These are phyloP conservation scores for Suhomyces kilbournensis DNA, from an alignment of 805 yeast species.

Conservation along the genomic window DNA sequence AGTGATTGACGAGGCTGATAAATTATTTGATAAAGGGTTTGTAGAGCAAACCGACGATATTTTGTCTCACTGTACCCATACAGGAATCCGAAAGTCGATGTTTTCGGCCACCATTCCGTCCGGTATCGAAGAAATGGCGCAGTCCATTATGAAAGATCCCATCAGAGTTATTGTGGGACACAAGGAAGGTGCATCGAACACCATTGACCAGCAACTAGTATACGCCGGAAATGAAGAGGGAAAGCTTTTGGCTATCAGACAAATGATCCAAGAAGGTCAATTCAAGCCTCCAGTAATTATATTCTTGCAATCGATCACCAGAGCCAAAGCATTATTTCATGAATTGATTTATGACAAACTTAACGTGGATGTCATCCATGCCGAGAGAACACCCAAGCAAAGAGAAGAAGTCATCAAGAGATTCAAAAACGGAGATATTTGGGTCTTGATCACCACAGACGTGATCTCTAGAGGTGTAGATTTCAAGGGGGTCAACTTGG, in stretches of 20 bases:
- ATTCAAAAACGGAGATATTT: conserved; percentile 84
- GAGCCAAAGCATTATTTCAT: conserved; percentile 94
- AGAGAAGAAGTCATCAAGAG: conserved; percentile 80
- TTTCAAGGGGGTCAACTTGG: conserved; percentile 91
- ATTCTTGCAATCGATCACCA: conserved; percentile 83
- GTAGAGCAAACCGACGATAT: conserved; percentile 89
- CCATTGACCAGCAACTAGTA: conserved; percentile 77
- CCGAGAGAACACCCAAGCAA: conserved; percentile 87
- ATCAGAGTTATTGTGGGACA: conserved; percentile 87
- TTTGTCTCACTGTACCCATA: conserved; percentile 53
- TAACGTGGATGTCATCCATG: conserved; percentile 93
- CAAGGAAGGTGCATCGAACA: conserved; percentile 85
- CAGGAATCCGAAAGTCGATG: conserved; percentile 64
- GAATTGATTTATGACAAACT: conserved; percentile 88
- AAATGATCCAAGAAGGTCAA: conserved; percentile 78
- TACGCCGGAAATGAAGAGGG: conserved; percentile 95
- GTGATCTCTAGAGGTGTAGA: conserved; percentile 96
- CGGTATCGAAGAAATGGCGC: conserved; percentile 84
- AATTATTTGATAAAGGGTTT: conserved; percentile 81
- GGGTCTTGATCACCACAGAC: conserved; percentile 97
- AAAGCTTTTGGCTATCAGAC: conserved; percentile 87
- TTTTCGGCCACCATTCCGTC: conserved; percentile 96
- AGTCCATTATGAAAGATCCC: conserved; percentile 79
- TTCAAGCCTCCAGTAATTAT: conserved; percentile 91
- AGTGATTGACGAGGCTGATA: conserved; percentile 94